Percentiles rank a stretch among this genome's conserved stretches.
Conservation (phyloP, 768 basidiomycete genomes). For the Gyrodon lividus region DNA sequence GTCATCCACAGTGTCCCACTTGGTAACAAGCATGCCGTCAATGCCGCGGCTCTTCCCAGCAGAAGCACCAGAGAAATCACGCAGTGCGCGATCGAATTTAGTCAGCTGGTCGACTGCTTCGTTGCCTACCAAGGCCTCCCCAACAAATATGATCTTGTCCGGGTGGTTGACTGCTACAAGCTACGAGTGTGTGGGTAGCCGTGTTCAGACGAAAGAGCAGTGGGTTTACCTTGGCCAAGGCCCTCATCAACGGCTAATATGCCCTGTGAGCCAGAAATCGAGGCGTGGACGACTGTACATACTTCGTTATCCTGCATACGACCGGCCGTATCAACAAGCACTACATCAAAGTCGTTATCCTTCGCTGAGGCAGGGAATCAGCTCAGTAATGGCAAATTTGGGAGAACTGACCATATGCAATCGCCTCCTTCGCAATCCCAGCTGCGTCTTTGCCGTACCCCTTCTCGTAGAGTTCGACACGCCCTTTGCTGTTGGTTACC, state of each 20-base stretch:
- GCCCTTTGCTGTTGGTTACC: constrained; percentile 63
- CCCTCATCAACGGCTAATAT: constrained; percentile 88
- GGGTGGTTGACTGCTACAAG: constrained; percentile 91
- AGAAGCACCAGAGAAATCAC: constrained; percentile 83
- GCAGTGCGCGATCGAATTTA: constrained; percentile 92
- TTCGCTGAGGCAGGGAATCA: constrained; percentile 50
- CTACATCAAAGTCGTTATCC: constrained; percentile 92
- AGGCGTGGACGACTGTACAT: constrained; percentile 12
- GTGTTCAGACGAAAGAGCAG: not conserved
- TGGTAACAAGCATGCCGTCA: constrained; percentile 97
- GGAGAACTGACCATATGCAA: constrained; percentile 68
- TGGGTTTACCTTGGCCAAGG: constrained; percentile 80
- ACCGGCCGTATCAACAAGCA: constrained; percentile 96
- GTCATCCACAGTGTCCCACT: constrained; percentile 98
- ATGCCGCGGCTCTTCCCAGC: constrained; percentile 80
- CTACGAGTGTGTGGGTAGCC: constrained; percentile 36
- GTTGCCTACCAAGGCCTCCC: constrained; percentile 97
- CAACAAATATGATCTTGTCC: constrained; percentile 97
- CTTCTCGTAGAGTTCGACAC: constrained; percentile 91
- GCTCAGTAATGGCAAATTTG: not conserved
- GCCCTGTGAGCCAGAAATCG: constrained; percentile 6
- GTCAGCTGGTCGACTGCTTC: constrained; percentile 97
- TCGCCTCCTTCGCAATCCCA: constrained; percentile 94
- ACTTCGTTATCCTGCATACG: constrained; percentile 99
- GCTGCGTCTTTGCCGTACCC: constrained; percentile 99